phyloP scores from a whole-genome alignment of 305 asterid species.

The Solanum hybrid region DNA sequence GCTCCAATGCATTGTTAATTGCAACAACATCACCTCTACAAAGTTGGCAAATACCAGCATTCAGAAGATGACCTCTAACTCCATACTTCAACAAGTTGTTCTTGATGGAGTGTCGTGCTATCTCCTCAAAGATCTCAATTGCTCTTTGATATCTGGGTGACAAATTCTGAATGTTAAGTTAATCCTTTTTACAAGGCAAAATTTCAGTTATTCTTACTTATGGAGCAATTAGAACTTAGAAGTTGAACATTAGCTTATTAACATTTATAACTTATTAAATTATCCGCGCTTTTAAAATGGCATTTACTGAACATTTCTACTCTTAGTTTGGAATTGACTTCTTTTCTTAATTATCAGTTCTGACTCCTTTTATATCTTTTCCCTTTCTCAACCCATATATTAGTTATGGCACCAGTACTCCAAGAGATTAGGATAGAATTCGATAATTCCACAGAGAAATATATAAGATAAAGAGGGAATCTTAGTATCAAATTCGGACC shows the following conservation, averaged over 20 bases:
- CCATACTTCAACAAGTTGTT: slow-evolving; percentile 71
- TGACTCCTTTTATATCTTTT: neutral
- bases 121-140: slow-evolving; percentile 67
- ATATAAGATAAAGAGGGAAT: neutral
- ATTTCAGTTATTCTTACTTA: neutral
- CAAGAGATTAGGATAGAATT: neutral
- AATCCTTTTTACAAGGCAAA: neutral
- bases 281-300: neutral
- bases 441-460: neutral
- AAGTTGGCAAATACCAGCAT: slow-evolving; percentile 82
- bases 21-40: slow-evolving; percentile 68
- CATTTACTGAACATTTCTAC: neutral
- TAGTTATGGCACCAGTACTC: neutral
- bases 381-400: neutral
- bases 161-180: neutral
- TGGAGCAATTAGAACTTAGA: neutral
- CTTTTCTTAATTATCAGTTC: neutral
- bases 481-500: neutral
- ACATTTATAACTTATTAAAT: neutral
- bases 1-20: slow-evolving; percentile 61
- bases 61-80: slow-evolving; percentile 83
- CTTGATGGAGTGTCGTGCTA: slow-evolving; percentile 55
- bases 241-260: neutral
- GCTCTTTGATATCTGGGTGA: slow-evolving; percentile 55
- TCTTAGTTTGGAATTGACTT: neutral